Percentiles rank a stretch among this genome's conserved stretches.
These are phyloP conservation scores for Caloboletus firmus DNA, from an alignment of 1,284 basidiomycete species.

Conservation along the genomic window DNA sequence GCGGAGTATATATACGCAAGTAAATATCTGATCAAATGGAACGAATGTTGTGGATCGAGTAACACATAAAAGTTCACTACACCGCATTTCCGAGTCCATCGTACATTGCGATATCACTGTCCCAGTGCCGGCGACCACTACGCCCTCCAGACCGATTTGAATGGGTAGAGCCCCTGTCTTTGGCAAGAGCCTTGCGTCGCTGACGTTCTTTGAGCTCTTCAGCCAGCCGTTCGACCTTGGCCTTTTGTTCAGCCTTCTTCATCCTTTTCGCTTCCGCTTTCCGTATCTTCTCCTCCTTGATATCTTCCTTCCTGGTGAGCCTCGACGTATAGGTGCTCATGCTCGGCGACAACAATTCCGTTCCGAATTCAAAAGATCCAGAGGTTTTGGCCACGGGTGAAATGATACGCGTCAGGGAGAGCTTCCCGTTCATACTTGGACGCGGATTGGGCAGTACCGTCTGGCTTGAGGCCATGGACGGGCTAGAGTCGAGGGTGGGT, in stretches of 20 bases:
- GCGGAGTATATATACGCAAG: constrained; percentile 8
- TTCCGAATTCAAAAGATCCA: constrained; percentile 4
- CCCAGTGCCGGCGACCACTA: constrained; percentile 14
- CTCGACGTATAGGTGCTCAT: constrained; percentile 9
- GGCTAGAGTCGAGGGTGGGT: constrained; percentile 10
- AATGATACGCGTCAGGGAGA: constrained; percentile 32
- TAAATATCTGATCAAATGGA: constrained; percentile 12
- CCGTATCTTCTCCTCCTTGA: constrained; percentile 36
- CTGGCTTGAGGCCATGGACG: constrained; percentile 4
- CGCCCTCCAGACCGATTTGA: constrained; percentile 28
- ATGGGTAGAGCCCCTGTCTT: constrained; percentile 33
- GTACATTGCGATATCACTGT: constrained; percentile 37
- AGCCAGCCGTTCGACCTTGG: constrained; percentile 43
- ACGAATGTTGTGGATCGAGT: constrained; percentile 16
- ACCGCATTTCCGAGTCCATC: constrained; percentile 29
- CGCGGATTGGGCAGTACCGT: constrained; percentile 2
- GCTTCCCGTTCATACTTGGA: constrained; percentile 17
- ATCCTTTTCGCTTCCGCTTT: constrained; percentile 47
- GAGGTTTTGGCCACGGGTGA: constrained; percentile 24
- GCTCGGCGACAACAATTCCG: constrained; percentile 23
- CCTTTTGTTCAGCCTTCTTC: constrained; percentile 47
- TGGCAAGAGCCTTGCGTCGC: constrained; percentile 29
- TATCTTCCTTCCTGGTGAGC: constrained; percentile 19
- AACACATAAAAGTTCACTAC: constrained; percentile 15
- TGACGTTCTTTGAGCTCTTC: constrained; percentile 41